Conservation (phyloP, 1,284 basidiomycete species). For the Crepidotus sp. region DNA sequence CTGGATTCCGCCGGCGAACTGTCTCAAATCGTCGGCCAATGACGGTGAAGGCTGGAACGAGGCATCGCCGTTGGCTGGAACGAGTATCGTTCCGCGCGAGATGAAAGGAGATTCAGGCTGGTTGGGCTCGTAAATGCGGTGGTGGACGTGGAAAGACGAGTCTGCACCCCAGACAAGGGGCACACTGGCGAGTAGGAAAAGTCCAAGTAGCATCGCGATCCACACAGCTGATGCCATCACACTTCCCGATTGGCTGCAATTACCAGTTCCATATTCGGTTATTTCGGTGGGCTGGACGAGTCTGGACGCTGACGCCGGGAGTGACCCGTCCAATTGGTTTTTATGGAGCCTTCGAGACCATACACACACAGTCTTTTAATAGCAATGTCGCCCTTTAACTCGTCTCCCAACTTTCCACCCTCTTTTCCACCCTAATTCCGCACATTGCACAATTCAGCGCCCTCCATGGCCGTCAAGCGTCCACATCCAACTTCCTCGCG, state of each 20-base stretch:
- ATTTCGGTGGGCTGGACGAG: conserved; percentile 2
- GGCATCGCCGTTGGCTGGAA: conserved; percentile 28
- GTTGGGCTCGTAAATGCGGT: conserved; percentile 33
- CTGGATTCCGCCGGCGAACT: conserved; percentile 33
- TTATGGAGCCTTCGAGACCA: conserved; percentile 7
- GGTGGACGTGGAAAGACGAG: conserved; percentile 23
- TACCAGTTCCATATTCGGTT: too few species aligned
- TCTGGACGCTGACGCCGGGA: conserved; percentile 5
- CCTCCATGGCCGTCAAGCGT: not conserved
- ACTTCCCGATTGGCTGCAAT: too few species aligned
- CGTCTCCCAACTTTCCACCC: not conserved
- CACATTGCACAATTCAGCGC: too few species aligned
- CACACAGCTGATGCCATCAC: too few species aligned
- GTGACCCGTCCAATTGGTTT: not conserved
- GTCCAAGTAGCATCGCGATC: conserved; percentile 14
- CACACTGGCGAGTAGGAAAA: conserved; percentile 17
- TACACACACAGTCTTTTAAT: not conserved
- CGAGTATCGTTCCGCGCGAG: conserved; percentile 28
- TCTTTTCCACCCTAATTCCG: too few species aligned
- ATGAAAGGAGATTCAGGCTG: conserved; percentile 24
- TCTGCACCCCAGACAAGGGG: conserved; percentile 20
- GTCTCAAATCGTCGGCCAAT: conserved; percentile 34
- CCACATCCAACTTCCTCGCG: not conserved
- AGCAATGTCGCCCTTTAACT: not conserved
- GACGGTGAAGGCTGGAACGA: conserved; percentile 32